phyloP scores from a whole-genome alignment of 768 basidiomycete species.

The Arthromyces matolae region DNA sequence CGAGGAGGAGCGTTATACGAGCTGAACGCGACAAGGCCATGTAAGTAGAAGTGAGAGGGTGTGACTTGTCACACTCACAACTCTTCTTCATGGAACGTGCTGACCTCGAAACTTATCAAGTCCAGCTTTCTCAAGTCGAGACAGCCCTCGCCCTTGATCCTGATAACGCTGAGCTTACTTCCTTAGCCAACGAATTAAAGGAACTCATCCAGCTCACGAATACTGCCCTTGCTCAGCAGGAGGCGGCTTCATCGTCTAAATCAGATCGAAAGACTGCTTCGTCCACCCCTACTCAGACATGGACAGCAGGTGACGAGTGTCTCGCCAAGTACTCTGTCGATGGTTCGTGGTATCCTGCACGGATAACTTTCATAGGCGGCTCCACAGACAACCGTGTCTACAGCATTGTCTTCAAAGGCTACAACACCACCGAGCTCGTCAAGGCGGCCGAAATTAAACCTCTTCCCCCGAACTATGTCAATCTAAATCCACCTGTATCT shows the following conservation, averaged over 20 bases:
- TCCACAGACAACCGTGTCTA: conserved; percentile 79
- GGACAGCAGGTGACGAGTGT: conserved; percentile 82
- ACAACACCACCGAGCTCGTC: conserved; percentile 86
- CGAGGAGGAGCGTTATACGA: conserved; percentile 70
- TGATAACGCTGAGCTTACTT: conserved; percentile 65
- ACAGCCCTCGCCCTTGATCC: conserved; percentile 74
- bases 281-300: conserved; percentile 50
- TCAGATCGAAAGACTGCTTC: conserved; percentile 55
- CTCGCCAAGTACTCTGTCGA: conserved; percentile 84
- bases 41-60: background rate
- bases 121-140: conserved; percentile 87
- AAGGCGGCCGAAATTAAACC: conserved; percentile 68
- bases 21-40: conserved; percentile 62
- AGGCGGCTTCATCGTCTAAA: conserved; percentile 59
- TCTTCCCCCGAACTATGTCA: conserved; percentile 56
- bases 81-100: conserved; percentile 48
- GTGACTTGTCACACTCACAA: conserved; percentile 7
- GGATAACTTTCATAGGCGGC: conserved; percentile 82
- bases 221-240: conserved; percentile 64
- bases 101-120: conserved; percentile 88
- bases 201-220: conserved; percentile 83
- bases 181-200: conserved; percentile 71
- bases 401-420: conserved; percentile 88
- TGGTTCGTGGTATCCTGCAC: conserved; percentile 83
- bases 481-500: conserved; percentile 37